These are phyloP conservation scores for Coffea eugenioides DNA, from an alignment of 257 asterid genomes.

Conservation along the genomic window DNA sequence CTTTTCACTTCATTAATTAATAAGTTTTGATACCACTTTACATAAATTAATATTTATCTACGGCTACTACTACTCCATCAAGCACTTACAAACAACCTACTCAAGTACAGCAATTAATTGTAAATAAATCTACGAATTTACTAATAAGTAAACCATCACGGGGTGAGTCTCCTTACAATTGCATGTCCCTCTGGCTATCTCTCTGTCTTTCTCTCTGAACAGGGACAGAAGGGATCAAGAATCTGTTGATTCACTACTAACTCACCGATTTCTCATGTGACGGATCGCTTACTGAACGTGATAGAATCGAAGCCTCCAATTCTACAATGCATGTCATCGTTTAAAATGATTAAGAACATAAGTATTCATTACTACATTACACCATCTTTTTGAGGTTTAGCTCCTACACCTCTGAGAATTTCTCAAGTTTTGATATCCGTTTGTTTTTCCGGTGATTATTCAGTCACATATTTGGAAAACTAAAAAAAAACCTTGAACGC, in stretches of 20 bases:
- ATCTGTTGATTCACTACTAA: conserved; percentile 19
- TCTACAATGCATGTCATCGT: conserved; percentile 25
- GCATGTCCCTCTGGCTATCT: conserved; percentile 4
- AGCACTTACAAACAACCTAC: too few species aligned
- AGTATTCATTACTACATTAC: too few species aligned
- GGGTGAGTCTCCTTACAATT: background rate
- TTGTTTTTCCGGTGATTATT: too few species aligned
- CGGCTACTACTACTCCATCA: background rate
- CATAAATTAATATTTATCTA: background rate
- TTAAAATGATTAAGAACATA: too few species aligned
- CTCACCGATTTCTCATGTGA: conserved; percentile 49
- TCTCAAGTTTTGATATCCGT: too few species aligned
- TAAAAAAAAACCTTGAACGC: too few species aligned
- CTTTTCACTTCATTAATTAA: background rate
- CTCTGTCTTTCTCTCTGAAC: conserved; percentile 22
- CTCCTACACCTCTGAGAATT: too few species aligned
- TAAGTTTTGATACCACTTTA: background rate
- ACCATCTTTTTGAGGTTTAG: too few species aligned
- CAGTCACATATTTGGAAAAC: too few species aligned
- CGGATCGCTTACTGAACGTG: conserved; percentile 67
- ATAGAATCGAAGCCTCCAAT: conserved; percentile 40
- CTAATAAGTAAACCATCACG: background rate
- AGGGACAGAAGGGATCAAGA: background rate
- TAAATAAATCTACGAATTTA: background rate
- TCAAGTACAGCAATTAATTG: background rate